Evolutionary conservation across 306 rosid genomes (phyloP), one percentile per base, ranked within the genome.

Genomic region (Dryas alaskensis): DNA sequence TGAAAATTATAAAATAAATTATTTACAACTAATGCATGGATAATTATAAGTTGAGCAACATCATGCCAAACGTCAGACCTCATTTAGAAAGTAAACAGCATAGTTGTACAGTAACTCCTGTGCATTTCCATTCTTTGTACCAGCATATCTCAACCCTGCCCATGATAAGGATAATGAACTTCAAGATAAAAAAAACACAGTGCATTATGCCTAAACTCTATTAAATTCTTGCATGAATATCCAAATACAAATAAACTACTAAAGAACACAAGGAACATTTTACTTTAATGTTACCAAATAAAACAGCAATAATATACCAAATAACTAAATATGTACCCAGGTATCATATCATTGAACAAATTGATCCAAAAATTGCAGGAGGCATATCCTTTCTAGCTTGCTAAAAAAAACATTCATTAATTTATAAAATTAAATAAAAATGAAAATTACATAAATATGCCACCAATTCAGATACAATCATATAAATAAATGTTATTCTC

Each of bases 71-170:
- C 53, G 63, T 68, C 96, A 22, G 62, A 89, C 97, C 97, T 93
- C 98, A 22, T 93, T 91, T 52, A 91, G 85, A 85, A 93, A 89
- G 89, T 88, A 93, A 63, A 85, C 77, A 22, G 96, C 97, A 83
- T 86, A 82, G 82, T 83, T 87, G 79, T 93, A 89, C 66, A 93
- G 94, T 72, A 93, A 81, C 73, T 93, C 96, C 76, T 89, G 94
- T 5, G 92, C 96, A 51, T 85, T 78, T 78, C 85, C 96, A 81
- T 93, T 85, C 84, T 89, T 88, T 69, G 98, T 85, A 75, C 98
- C 98, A 72, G 98, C 97, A 79, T 85, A 91, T 73, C 92, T 89
- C 88, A 91, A 84, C 67, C 98, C 98, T 93, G 85, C 43, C 69
- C 52, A 78, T 39, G 78, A 71, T 45, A 62, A 81, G 45, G 60